Base-by-base conservation (phyloP, 1,284 basidiomycete genomes). In the Ustilago tritici region DNA sequence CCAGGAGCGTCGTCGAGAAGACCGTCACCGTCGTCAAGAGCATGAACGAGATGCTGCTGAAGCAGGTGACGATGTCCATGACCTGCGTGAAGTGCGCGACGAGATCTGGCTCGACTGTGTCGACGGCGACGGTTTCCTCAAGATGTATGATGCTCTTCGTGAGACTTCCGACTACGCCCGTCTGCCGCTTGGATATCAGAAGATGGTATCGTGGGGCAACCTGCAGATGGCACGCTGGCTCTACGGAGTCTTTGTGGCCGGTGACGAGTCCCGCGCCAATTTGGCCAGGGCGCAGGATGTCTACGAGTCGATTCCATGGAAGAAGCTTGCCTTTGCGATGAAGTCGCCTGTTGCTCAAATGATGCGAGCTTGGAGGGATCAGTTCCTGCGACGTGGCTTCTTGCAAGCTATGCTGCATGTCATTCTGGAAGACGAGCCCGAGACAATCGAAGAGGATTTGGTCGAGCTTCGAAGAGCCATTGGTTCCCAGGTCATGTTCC, bases 61-160 rank as follows among this genome's bases (percentile, higher is more conserved):
- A 41, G 82, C 84, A 6, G 82, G 81, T 9, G 82, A 81, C 32
- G 81, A 82, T 31, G 82, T 84, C 38, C 74, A 82, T 49, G 81
- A 80, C 23, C 71, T 84, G 56, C 81, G 81, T 47, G 73, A 79
- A 23, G 76, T 82, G 43, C 70, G 77, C 50, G 75, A 83, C 56
- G 67, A 76, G 28, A 71, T 85, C 61, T 84, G 83, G 82, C 65
- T 70, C 41, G 83, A 82, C 70, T 85, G 84, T 32, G 77, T 84
- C 49, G 79, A 82, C 46, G 79, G 78, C 4, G 80, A 84, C 55
- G 84, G 82, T 11, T 84, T 85, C 69, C 72, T 82, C 32, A 80
- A 81, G 65, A 78, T 77, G 67, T 80, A 74, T 64, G 77, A 78
- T 52, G 74, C 79, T 31, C 58, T 85, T 10, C 78, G 77, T 36